Conservation (phyloP, 1,139 yeast species). For the Ogataea hybrid region DNA sequence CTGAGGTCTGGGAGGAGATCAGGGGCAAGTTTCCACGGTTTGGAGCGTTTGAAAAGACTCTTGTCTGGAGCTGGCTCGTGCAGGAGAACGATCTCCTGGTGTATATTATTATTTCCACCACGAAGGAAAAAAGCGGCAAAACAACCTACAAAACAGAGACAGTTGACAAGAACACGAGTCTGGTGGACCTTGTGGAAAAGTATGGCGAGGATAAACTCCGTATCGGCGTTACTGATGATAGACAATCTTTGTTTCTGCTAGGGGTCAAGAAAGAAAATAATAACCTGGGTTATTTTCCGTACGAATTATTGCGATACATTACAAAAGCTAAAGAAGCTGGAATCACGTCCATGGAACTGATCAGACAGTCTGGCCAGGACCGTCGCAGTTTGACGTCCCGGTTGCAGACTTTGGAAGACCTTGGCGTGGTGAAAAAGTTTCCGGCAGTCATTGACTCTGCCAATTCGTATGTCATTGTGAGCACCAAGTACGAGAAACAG, state of each 20-base stretch:
- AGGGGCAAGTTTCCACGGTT: slow-evolving; percentile 16
- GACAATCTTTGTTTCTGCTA: slow-evolving; percentile 40
- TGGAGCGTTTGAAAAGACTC: slow-evolving; percentile 30
- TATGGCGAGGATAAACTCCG: slow-evolving; percentile 17
- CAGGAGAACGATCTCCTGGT: slow-evolving; percentile 23
- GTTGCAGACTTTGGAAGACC: slow-evolving; percentile 50
- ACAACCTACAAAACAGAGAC: background rate
- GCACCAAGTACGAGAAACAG: slow-evolving; percentile 19
- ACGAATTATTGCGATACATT: slow-evolving; percentile 43
- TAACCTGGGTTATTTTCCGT: slow-evolving; percentile 40
- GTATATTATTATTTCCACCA: background rate
- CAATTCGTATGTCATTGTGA: slow-evolving; percentile 25
- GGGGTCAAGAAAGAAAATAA: slow-evolving; percentile 41
- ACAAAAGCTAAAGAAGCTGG: slow-evolving; percentile 57
- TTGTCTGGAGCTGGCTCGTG: slow-evolving; percentile 36
- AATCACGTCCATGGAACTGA: slow-evolving; percentile 55
- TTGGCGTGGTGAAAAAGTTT: slow-evolving; percentile 45
- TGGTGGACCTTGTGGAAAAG: slow-evolving; percentile 7
- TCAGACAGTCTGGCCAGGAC: slow-evolving; percentile 61
- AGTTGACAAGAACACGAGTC: slow-evolving; percentile 11
- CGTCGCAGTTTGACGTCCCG: slow-evolving; percentile 68
- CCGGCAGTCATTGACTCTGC: slow-evolving; percentile 20
- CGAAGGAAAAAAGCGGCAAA: slow-evolving; percentile 8
- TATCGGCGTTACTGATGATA: slow-evolving; percentile 38
- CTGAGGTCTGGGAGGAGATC: slow-evolving; percentile 34